phyloP scores from a whole-genome alignment of 371 early-diverging fungal species.

The Actinomortierella wolfii region DNA sequence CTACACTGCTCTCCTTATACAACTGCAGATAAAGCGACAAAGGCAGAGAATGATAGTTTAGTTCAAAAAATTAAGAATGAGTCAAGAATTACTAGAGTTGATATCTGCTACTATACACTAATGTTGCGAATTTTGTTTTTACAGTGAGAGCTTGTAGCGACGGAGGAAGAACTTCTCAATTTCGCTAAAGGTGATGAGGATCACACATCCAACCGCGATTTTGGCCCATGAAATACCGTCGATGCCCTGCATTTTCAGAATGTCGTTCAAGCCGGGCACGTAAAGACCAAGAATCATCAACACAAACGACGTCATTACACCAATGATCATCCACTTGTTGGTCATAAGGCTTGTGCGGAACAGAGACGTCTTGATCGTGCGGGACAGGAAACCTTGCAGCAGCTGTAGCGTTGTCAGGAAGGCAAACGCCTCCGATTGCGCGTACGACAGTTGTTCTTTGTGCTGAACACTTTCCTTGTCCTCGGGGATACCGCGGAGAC shows the following conservation, averaged over 20 bases:
- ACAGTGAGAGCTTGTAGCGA: slow-evolving; percentile 2
- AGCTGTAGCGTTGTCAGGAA: slow-evolving; percentile 81
- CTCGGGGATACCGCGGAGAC: slow-evolving; percentile 11
- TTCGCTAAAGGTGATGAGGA: slow-evolving; percentile 75
- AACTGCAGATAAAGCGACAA: not conserved
- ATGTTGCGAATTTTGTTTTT: not conserved
- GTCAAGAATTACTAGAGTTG: not conserved
- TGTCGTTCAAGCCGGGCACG: slow-evolving; percentile 62
- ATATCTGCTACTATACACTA: not conserved
- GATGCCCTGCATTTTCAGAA: slow-evolving; percentile 68
- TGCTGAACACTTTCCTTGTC: not conserved
- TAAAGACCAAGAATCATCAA: slow-evolving; percentile 79
- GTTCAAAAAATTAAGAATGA: slow-evolving; percentile 9
- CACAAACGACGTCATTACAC: slow-evolving; percentile 69
- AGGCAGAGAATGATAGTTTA: slow-evolving; percentile 3
- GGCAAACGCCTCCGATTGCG: slow-evolving; percentile 71
- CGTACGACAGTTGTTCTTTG: slow-evolving; percentile 25
- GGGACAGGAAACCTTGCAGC: slow-evolving; percentile 77
- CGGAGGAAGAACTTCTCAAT: slow-evolving; percentile 57
- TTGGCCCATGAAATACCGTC: slow-evolving; percentile 78
- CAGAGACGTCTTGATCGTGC: slow-evolving; percentile 69
- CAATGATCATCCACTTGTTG: slow-evolving; percentile 80
- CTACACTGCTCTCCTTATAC: no score
- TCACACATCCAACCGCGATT: slow-evolving; percentile 65
- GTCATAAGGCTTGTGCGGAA: slow-evolving; percentile 71